Evolutionary conservation across 169 alveolate species (phyloP).

Genomic region (Plasmodium gallinaceum): DNA sequence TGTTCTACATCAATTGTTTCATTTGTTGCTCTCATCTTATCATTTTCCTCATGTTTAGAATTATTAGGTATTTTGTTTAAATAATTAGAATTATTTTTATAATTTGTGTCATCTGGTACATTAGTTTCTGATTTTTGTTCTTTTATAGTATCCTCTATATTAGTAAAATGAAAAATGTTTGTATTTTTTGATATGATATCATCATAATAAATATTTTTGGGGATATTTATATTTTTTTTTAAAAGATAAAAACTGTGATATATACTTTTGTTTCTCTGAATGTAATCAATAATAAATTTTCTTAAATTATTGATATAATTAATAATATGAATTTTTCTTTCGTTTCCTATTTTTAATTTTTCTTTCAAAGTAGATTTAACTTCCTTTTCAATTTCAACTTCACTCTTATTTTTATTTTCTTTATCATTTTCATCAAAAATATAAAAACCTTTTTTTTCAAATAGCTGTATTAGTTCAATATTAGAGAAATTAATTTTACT

Average conservation of each 20-base stretch:
- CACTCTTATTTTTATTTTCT: not conserved
- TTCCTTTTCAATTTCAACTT: not conserved
- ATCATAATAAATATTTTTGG: conserved; percentile 34
- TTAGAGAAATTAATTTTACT: conserved; percentile 60
- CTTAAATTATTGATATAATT: conserved; percentile 35
- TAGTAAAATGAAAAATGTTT: conserved; percentile 42
- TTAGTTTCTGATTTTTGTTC: not conserved
- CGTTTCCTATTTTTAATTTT: conserved; percentile 28
- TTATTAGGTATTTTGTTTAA: not conserved
- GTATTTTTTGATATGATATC: conserved; percentile 28
- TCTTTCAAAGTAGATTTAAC: not conserved
- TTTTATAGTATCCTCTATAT: not conserved
- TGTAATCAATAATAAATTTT: conserved; percentile 35
- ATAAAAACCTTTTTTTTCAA: conserved; percentile 27
- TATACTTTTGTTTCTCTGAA: conserved; percentile 23
- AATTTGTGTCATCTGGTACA: not conserved
- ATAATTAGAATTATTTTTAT: not conserved
- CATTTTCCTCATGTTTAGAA: not conserved
- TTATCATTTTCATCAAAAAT: conserved; percentile 13
- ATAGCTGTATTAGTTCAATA: conserved; percentile 11
- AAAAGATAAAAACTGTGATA: conserved; percentile 40
- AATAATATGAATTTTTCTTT: conserved; percentile 13
- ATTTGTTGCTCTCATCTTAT: not conserved
- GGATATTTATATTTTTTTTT: conserved; percentile 33
- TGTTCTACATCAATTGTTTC: not conserved